Percentiles rank a stretch among this genome's conserved stretches.
Conservation (phyloP, 1,284 basidiomycete species). For the Athelia psychrophila region DNA sequence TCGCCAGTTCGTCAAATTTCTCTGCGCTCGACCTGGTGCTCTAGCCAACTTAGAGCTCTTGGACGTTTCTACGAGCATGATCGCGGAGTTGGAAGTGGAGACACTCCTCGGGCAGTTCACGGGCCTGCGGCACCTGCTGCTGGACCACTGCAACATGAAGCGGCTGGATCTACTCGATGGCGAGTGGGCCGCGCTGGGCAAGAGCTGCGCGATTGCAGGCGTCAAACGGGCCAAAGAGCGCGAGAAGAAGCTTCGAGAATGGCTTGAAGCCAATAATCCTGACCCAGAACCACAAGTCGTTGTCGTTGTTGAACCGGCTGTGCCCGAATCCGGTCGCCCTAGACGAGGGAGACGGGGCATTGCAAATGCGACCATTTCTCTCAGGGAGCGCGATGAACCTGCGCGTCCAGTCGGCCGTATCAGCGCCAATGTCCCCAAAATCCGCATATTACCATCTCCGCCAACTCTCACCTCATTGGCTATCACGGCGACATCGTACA, state of each 20-base stretch:
- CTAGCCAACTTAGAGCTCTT: slow-evolving; percentile 44
- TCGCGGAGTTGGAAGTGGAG: slow-evolving; percentile 48
- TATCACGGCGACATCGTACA: slow-evolving; percentile 30
- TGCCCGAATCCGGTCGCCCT: slow-evolving; percentile 7
- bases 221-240: slow-evolving; percentile 49
- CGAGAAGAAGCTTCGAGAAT: slow-evolving; percentile 54
- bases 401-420: slow-evolving; percentile 4
- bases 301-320: background rate
- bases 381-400: slow-evolving; percentile 32
- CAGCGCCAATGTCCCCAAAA: slow-evolving; percentile 19
- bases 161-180: slow-evolving; percentile 33
- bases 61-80: slow-evolving; percentile 58
- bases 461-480: slow-evolving; percentile 39
- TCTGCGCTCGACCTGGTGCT: slow-evolving; percentile 31
- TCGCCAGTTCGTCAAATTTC: slow-evolving; percentile 45
- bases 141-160: slow-evolving; percentile 51
- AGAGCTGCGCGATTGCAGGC: slow-evolving; percentile 51
- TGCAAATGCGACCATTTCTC: slow-evolving; percentile 52
- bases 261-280: slow-evolving; percentile 35
- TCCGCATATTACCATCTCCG: slow-evolving; percentile 41
- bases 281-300: no score
- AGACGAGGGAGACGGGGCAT: slow-evolving; percentile 46
- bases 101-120: slow-evolving; percentile 43
- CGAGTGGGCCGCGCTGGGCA: slow-evolving; percentile 57
- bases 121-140: slow-evolving; percentile 44